Percentiles rank a stretch among this genome's conserved stretches.
These are phyloP conservation scores for Leptographium galeiforme DNA, from an alignment of 2,329 filamentous ascomycete genomes.

Conservation along the genomic window DNA sequence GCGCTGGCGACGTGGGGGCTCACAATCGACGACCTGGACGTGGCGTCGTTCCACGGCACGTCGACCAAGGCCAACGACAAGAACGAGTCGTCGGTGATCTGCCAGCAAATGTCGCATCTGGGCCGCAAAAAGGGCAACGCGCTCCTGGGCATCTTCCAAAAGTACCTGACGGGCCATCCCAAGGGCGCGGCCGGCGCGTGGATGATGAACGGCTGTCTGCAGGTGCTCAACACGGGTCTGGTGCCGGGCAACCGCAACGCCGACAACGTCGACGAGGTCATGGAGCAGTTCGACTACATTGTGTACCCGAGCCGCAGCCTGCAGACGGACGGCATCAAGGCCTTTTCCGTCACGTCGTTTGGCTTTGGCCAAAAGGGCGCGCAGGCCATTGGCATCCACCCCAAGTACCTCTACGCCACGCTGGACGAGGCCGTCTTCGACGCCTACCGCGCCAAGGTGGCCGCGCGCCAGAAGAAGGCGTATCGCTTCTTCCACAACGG, in stretches of 20 bases:
- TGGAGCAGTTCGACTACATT: conserved; percentile 97
- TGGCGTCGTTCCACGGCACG: conserved; percentile 97
- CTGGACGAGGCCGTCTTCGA: conserved; percentile 76
- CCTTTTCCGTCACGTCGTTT: conserved; percentile 97
- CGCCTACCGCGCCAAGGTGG: conserved; percentile 76
- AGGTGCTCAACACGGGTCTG: conserved; percentile 85
- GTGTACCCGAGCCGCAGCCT: conserved; percentile 91
- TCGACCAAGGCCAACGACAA: conserved; percentile 98
- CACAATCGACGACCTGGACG: conserved; percentile 86
- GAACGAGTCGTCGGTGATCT: conserved; percentile 96
- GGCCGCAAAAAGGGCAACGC: conserved; percentile 95
- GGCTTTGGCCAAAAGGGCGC: conserved; percentile 99
- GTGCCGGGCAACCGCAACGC: conserved; percentile 97
- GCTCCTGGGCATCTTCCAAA: conserved; percentile 94
- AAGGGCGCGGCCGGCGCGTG: conserved; percentile 98
- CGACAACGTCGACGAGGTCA: conserved; percentile 88
- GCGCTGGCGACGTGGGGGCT: conserved; percentile 96
- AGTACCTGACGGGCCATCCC: conserved; percentile 95
- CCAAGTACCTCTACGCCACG: conserved; percentile 89
- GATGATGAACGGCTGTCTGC: conserved; percentile 98
- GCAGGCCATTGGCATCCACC: conserved; percentile 92
- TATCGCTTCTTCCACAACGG: conserved; percentile 99
- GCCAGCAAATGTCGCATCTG: conserved; percentile 88
- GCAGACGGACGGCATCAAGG: conserved; percentile 96
- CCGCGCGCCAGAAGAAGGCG: conserved; percentile 91